Base-by-base conservation (phyloP, 1,284 basidiomycete genomes). In the Macrocystidia cucumis region DNA sequence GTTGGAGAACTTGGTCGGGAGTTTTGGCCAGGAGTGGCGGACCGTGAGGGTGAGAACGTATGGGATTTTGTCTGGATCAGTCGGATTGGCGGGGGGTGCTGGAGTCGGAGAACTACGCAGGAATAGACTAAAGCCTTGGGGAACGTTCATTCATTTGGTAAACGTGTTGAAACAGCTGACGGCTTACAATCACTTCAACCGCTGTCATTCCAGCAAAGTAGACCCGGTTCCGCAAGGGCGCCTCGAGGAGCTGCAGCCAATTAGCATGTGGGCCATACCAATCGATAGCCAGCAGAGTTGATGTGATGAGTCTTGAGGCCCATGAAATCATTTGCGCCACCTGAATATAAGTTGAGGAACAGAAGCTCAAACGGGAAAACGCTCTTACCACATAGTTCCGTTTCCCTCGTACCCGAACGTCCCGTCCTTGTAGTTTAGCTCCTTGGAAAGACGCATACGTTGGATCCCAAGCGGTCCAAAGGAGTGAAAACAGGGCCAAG, bases 401-500 rank as follows among this genome's bases (percentile, higher is more conserved):
- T 51, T 76, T 82, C 13, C 84, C 81, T 24, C 63, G 66, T 26
- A 83, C 58, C 23, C 76, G 70, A 12, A 87, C 63, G 41, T 75
- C 68, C 13, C 80, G 72, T 2, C 84, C 83, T 59, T 85, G 80
- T 29, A 71, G 57, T 46, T 69, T 65, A 7, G 78, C 75, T 43
- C 62, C 67, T 43, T 69, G 67, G 34, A 73, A 60, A 2, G 69
- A 63, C 4, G 69, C 60, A 49, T 84, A 87, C 11, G 80, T 83
- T 4, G 83, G 85, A 49, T 89, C 76, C 85, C 85, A 89, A 2
- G 68, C 72, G 0, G 73, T 74, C 74, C 84, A 88, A 8, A 78
- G 46, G 16, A 86, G 48, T 9, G 83, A 84, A 16, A 71, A 5
- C 1, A 78, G 32, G 14, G 59, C 56, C 9, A 82, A 16, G 7